These are phyloP conservation scores for Theobroma cacao DNA, from an alignment of 345 rosid genomes.

Conservation along the genomic window DNA sequence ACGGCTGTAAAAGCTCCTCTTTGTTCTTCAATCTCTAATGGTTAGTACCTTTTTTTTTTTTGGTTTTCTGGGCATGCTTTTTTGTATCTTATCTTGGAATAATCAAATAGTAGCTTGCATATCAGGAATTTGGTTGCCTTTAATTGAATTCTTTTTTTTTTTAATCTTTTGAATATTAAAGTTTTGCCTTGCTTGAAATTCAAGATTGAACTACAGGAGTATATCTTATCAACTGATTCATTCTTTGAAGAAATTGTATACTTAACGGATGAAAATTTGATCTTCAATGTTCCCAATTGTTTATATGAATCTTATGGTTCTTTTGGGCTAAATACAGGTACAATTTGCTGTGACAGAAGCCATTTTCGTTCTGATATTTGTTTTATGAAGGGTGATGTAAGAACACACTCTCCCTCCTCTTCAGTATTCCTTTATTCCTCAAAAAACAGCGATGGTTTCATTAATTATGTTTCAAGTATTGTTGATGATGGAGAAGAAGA, in stretches of 20 bases:
- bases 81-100: neutral
- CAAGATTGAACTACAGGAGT: neutral
- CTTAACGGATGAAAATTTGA: neutral
- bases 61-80: neutral
- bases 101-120: neutral
- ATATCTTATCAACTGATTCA: neutral
- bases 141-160: neutral
- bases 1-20: slow-evolving; percentile 31
- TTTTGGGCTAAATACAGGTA: slow-evolving; percentile 47
- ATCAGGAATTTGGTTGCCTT: neutral
- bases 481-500: slow-evolving; percentile 1
- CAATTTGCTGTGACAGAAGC: slow-evolving; percentile 61
- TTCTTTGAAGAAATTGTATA: neutral
- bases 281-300: neutral
- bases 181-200: neutral
- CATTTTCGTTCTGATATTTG: slow-evolving; percentile 57
- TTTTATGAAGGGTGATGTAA: slow-evolving; percentile 60
- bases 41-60: slow-evolving; percentile 31
- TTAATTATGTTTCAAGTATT: slow-evolving; percentile 19
- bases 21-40: slow-evolving; percentile 57
- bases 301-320: neutral
- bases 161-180: neutral
- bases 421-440: slow-evolving; percentile 46
- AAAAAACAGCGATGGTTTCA: slow-evolving; percentile 2
- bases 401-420: slow-evolving; percentile 49